Conservation (phyloP, 2,329 filamentous ascomycete genomes). For the Pyricularia sp. region DNA sequence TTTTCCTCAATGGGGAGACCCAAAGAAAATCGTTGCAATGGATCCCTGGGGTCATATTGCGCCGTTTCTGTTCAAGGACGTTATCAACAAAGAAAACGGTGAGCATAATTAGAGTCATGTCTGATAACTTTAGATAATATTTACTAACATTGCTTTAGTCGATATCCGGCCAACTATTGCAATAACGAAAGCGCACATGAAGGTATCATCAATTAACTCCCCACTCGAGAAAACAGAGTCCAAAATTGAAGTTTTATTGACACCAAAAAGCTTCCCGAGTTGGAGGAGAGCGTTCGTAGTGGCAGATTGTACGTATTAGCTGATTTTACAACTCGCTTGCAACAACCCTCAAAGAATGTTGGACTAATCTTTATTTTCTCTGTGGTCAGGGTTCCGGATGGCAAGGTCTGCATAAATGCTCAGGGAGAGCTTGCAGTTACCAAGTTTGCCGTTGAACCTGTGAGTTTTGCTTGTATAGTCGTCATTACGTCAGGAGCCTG, state of each 20-base stretch:
- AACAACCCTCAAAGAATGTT: neutral
- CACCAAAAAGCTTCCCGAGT: constrained; percentile 58
- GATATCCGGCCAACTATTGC: constrained; percentile 87
- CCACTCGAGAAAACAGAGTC: neutral
- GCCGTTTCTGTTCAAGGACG: constrained; percentile 70
- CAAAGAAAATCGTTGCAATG: constrained; percentile 94
- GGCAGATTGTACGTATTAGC: constrained; percentile 54
- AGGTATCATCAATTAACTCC: constrained; percentile 24
- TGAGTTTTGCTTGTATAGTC: constrained; percentile 30
- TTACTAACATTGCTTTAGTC: constrained; percentile 29
- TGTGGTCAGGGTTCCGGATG: constrained; percentile 49
- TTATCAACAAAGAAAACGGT: constrained; percentile 62
- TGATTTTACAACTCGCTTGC: constrained; percentile 12
- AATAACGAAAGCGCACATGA: constrained; percentile 88
- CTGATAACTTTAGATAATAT: neutral
- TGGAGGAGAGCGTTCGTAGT: constrained; percentile 72
- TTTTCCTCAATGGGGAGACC: constrained; percentile 79
- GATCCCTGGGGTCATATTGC: constrained; percentile 84
- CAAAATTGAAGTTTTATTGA: neutral
- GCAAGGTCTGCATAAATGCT: constrained; percentile 81
- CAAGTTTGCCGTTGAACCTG: constrained; percentile 93
- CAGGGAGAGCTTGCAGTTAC: constrained; percentile 81
- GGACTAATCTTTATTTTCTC: neutral
- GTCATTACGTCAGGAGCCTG: neutral
- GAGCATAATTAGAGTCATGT: constrained; percentile 9